A percentile compares a stretch with the other conserved stretches of the same genome.
Evolutionary conservation across 2,329 filamentous ascomycete species (phyloP).

Genomic region (Aureobasidium lini): DNA sequence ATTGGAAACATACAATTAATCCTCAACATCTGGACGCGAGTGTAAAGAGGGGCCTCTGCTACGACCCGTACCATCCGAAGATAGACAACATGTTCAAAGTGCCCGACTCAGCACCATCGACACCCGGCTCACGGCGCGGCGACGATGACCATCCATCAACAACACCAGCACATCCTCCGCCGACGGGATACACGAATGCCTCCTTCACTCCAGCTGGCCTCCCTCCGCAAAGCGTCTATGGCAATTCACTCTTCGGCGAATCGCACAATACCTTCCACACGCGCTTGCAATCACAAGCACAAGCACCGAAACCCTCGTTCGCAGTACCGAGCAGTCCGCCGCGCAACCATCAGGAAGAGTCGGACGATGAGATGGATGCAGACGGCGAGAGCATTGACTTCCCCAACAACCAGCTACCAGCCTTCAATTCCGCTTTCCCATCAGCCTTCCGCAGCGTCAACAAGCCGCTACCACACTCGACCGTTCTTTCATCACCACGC

Average conservation of each 20-base stretch:
- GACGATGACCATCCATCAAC: slow-evolving; percentile 24
- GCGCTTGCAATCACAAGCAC: slow-evolving; percentile 2
- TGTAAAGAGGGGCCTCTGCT: neutral
- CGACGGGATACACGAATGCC: slow-evolving; percentile 24
- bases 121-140: slow-evolving; percentile 16
- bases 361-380: slow-evolving; percentile 26
- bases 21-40: neutral
- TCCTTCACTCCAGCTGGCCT: slow-evolving; percentile 30
- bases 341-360: slow-evolving; percentile 13
- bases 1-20: neutral
- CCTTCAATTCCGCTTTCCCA: slow-evolving; percentile 1
- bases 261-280: slow-evolving; percentile 22
- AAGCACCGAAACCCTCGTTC: slow-evolving; percentile 20
- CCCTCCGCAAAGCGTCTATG: slow-evolving; percentile 29
- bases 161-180: slow-evolving; percentile 30
- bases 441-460: slow-evolving; percentile 3
- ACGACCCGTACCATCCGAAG: neutral
- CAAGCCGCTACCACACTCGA: neutral
- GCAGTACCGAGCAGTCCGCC: slow-evolving; percentile 33
- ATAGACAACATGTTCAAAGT: slow-evolving; percentile 16
- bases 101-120: slow-evolving; percentile 14
- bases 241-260: slow-evolving; percentile 25
- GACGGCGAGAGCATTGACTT: slow-evolving; percentile 18
- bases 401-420: neutral
- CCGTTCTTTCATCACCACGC: slow-evolving; percentile 21